Percentiles rank a stretch among this genome's conserved stretches.
These are phyloP conservation scores for Rhodotorula toruloides DNA, from an alignment of 768 basidiomycete genomes.

Conservation along the genomic window DNA sequence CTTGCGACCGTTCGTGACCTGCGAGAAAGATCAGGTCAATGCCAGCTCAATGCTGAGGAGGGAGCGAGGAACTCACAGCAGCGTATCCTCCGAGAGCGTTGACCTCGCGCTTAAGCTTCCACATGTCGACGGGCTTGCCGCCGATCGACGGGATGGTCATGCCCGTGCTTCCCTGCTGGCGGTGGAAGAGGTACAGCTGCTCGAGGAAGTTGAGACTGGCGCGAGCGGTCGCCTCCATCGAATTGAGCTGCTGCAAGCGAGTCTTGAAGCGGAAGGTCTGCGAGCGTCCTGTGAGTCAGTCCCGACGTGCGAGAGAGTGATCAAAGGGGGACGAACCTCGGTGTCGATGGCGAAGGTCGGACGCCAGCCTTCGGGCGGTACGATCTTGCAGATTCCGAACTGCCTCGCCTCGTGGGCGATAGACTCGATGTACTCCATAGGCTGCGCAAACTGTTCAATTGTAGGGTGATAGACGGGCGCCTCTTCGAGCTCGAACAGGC, in stretches of 20 bases:
- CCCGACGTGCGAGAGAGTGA: background rate
- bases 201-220: conserved; percentile 97
- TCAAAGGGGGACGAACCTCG: conserved; percentile 58
- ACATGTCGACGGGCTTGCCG: conserved; percentile 85
- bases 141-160: conserved; percentile 92
- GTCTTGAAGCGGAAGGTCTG: conserved; percentile 94
- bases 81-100: conserved; percentile 82
- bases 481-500: conserved; percentile 80
- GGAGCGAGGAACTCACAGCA: conserved; percentile 54
- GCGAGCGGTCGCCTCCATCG: conserved; percentile 91
- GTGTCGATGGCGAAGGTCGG: conserved; percentile 95
- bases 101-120: conserved; percentile 87
- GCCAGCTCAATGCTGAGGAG: conserved; percentile 3
- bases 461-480: conserved; percentile 86
- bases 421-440: conserved; percentile 78
- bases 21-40: conserved; percentile 13
- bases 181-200: conserved; percentile 92
- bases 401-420: conserved; percentile 63
- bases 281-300: background rate
- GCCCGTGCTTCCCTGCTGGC: conserved; percentile 84
- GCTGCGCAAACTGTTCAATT: conserved; percentile 85
- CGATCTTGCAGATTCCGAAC: conserved; percentile 91
- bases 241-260: conserved; percentile 86
- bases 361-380: conserved; percentile 87
- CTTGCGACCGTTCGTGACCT: conserved; percentile 78